phyloP scores from a whole-genome alignment of 164 flowering plant species.

The Brasenia schreberi region DNA sequence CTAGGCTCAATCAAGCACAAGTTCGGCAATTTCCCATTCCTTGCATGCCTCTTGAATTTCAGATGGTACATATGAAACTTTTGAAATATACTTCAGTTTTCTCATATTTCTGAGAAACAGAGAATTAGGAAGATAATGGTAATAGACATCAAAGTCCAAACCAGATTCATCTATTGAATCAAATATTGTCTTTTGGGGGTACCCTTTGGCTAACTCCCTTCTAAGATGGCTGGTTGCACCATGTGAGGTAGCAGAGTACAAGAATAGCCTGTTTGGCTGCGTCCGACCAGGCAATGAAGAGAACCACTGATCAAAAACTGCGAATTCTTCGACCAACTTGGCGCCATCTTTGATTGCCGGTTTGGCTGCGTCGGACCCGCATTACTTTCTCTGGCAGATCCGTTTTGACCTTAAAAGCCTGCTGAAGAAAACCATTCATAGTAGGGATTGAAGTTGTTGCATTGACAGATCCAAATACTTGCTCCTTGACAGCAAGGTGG shows the following conservation, averaged over 20 bases:
- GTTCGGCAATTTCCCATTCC: constrained; percentile 59
- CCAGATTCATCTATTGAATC: constrained; percentile 67
- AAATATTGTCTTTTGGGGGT: constrained; percentile 79
- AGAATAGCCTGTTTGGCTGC: constrained; percentile 89
- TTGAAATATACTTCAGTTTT: constrained; percentile 59
- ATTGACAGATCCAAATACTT: constrained; percentile 35
- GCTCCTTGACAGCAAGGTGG: constrained; percentile 49
- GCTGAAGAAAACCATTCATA: constrained; percentile 74
- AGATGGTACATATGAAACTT: constrained; percentile 55
- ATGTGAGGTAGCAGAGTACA: constrained; percentile 93
- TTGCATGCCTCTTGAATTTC: constrained; percentile 66
- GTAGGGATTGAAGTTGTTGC: constrained; percentile 17
- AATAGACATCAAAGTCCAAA: constrained; percentile 58
- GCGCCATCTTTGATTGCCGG: constrained; percentile 70
- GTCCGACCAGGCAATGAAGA: constrained; percentile 84
- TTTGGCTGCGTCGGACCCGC: constrained; percentile 97
- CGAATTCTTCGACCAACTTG: constrained; percentile 72
- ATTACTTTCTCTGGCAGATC: constrained; percentile 60
- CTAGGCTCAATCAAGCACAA: constrained; percentile 84
- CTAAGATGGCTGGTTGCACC: constrained; percentile 68
- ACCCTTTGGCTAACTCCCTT: constrained; percentile 56
- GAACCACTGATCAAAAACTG: constrained; percentile 78
- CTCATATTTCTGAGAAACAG: constrained; percentile 71
- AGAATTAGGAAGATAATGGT: constrained; percentile 60
- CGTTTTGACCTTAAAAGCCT: constrained; percentile 43